Evolutionary conservation across 441 rosid genomes (phyloP), one percentile per base, ranked within the genome.

Genomic region (Jatropha podagrica): DNA sequence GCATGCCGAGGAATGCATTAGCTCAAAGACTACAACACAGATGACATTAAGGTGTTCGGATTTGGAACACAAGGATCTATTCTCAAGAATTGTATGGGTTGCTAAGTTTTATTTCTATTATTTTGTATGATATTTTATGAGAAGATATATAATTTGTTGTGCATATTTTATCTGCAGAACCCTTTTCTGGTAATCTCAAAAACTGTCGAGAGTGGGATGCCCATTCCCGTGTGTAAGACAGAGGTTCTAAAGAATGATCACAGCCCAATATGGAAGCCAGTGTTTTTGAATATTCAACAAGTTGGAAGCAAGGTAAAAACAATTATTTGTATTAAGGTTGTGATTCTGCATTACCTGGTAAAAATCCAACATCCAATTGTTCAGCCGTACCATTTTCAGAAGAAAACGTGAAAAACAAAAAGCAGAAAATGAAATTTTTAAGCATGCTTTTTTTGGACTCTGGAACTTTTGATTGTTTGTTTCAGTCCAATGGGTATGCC

Each of bases 111-210:
- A 6, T 69, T 37, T 42, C 74, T 77, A 59, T 71, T 15, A 59
- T 26, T 73, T 54, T 71, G 52, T 32, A 65, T 18, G 44, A 74
- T 60, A 65, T 64, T 41, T 68, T 69, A 15, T 68, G 52, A 58
- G 52, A 46, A 46, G 37, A 52, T 71, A 37, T 70, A 26, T 79
- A 61, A 51, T 76, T 41, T 69, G 70, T 64, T 56, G 27, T 82
- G 54, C 44, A 55, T 77, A 26, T 77, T 73, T 74, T 76, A 71
- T 73, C 60, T 76, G 81, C 84, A 95, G 99, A 97, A 95, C 41
- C 92, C 99, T 3, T 93, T 95, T 81, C 81, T 93, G 85, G 84
- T 90, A 20, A 86, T 95, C 81, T 95, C 98, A 58, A 95, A 90
- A 89, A 78, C 83, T 41, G 89, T 83, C 49, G 96, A 93, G 86